These are phyloP conservation scores for carrot (Daucus carota) DNA, from an alignment of 129 eudicot species.

Conservation along the genomic window DH1_v3.0 NC_030385.2:39219501-39220000, in stretches of 20 bases:
- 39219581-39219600: conserved; percentile 50
- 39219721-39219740: too few species aligned
- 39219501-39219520: conserved; percentile 72
- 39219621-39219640: conserved; percentile 36
- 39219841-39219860: not conserved
- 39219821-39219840: not conserved
- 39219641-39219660: not conserved
- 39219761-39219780: too few species aligned
- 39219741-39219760: too few species aligned
- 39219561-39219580: conserved; percentile 55
- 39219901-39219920: not conserved
- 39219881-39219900: not conserved
- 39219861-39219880: not conserved
- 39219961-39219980: not conserved
- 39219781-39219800: too few species aligned
- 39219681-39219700: not conserved
- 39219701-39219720: not conserved
- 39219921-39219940: not conserved
- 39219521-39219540: conserved; percentile 45
- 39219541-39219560: conserved; percentile 56
- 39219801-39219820: too few species aligned
- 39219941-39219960: not conserved
- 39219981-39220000: not conserved
- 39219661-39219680: not conserved
- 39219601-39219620: conserved; percentile 73